A percentile compares a stretch with the other conserved stretches of the same genome.
Conservation (phyloP, 768 basidiomycete genomes). For the Ramaria sp. region DNA sequence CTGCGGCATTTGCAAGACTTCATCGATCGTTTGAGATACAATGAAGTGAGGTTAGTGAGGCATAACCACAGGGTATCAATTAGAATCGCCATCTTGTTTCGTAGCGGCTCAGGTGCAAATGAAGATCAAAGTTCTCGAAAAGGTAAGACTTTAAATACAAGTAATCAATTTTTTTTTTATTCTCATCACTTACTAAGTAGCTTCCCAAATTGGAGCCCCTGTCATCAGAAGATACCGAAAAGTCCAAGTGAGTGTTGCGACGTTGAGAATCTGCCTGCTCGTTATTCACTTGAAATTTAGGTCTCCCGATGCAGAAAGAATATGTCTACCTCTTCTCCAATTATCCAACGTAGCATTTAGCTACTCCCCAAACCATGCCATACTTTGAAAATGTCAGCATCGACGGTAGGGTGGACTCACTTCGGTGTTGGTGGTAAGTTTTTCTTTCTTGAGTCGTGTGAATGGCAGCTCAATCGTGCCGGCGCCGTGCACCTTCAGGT, state of each 20-base stretch:
- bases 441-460: background rate
- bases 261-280: background rate
- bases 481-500: constrained; percentile 1
- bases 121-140: constrained; percentile 64
- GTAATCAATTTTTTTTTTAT: background rate
- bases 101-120: constrained; percentile 80
- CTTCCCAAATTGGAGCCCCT: constrained; percentile 90
- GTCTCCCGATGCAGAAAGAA: constrained; percentile 94
- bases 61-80: background rate
- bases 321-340: constrained; percentile 90
- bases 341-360: constrained; percentile 87
- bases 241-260: constrained; percentile 59
- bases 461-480: background rate
- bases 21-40: constrained; percentile 97
- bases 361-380: constrained; percentile 64
- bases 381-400: constrained; percentile 76
- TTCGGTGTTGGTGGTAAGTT: constrained; percentile 77
- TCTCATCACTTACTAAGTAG: constrained; percentile 35
- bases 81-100: background rate
- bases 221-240: constrained; percentile 85
- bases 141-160: constrained; percentile 34
- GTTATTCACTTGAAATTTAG: constrained; percentile 25
- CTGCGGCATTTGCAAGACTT: constrained; percentile 93
- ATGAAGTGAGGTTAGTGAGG: constrained; percentile 63
- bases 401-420: constrained; percentile 91